Conservation (phyloP, 139 green algal species). For the Tetraselmis chui region DNA sequence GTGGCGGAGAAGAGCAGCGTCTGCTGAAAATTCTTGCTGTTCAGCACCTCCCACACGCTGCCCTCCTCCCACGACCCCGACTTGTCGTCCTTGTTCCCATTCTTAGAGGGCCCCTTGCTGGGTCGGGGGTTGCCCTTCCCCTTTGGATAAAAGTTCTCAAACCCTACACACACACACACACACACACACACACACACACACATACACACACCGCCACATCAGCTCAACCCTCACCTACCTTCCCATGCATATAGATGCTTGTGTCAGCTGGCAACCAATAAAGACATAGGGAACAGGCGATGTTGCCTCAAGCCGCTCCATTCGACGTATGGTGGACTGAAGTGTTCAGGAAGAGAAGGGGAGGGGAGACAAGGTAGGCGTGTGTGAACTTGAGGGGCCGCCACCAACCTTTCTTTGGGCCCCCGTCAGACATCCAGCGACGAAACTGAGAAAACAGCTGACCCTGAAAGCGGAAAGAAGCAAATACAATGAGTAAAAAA, state of each 20-base stretch:
- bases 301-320: too few relatives aligned
- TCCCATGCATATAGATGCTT: too few relatives aligned
- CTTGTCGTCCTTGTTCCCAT: neutral
- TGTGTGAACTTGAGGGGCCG: too few relatives aligned
- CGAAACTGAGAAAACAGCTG: neutral
- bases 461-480: neutral
- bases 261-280: too few relatives aligned
- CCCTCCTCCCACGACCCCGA: neutral
- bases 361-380: too few relatives aligned
- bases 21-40: constrained; percentile 1
- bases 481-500: too few relatives aligned
- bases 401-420: neutral
- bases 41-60: neutral
- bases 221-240: too few relatives aligned
- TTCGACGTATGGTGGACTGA: too few relatives aligned
- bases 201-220: too few relatives aligned
- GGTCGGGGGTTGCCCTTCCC: constrained; percentile 13
- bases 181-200: too few relatives aligned
- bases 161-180: constrained; percentile 23
- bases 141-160: constrained; percentile 44
- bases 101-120: constrained; percentile 4
- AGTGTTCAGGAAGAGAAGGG: too few relatives aligned
- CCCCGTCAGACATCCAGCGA: neutral
- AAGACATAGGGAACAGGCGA: too few relatives aligned
- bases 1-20: constrained; percentile 13